Conservation (phyloP, 2,329 filamentous ascomycete genomes). For the Immersiporthe knoxdaviesiana region DNA sequence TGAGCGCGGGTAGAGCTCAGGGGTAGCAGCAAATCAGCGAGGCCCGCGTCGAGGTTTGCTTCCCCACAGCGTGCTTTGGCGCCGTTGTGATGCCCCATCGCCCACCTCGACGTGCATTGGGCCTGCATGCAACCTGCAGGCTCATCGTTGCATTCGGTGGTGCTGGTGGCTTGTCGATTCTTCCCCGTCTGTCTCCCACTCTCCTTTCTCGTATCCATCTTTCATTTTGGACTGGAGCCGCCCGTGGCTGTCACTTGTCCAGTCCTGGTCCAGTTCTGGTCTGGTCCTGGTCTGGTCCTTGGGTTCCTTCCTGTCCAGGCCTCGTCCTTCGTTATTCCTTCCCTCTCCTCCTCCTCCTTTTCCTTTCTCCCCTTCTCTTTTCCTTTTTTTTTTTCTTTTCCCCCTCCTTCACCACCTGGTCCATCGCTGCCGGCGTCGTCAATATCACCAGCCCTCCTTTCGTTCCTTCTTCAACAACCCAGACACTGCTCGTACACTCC, state of each 20-base stretch:
- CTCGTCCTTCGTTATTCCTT: background rate
- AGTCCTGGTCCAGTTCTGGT: background rate
- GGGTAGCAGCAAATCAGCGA: slow-evolving; percentile 26
- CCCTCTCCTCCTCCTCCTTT: background rate
- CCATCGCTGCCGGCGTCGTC: slow-evolving; percentile 41
- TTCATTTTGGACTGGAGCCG: slow-evolving; percentile 19
- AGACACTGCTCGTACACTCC: background rate
- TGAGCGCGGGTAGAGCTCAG: slow-evolving; percentile 28
- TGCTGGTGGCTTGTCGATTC: slow-evolving; percentile 14
- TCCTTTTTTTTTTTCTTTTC: slow-evolving; percentile 15
- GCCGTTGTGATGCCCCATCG: slow-evolving; percentile 29
- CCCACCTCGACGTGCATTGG: slow-evolving; percentile 28
- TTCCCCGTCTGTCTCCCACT: slow-evolving; percentile 16
- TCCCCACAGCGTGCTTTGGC: slow-evolving; percentile 26
- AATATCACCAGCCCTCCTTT: slow-evolving; percentile 33
- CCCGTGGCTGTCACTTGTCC: background rate
- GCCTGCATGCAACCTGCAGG: slow-evolving; percentile 21
- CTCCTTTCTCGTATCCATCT: slow-evolving; percentile 30
- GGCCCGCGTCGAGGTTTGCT: slow-evolving; percentile 13
- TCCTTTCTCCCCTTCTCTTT: slow-evolving; percentile 10
- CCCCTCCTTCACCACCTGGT: slow-evolving; percentile 30
- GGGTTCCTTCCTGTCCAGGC: background rate
- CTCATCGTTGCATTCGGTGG: slow-evolving; percentile 24
- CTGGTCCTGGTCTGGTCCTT: background rate
- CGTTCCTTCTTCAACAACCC: slow-evolving; percentile 40